Percentiles rank a stretch among this genome's conserved stretches.
Evolutionary conservation across 768 basidiomycete species (phyloP).

Genomic region (Erythrobasidium yunnanense): DNA sequence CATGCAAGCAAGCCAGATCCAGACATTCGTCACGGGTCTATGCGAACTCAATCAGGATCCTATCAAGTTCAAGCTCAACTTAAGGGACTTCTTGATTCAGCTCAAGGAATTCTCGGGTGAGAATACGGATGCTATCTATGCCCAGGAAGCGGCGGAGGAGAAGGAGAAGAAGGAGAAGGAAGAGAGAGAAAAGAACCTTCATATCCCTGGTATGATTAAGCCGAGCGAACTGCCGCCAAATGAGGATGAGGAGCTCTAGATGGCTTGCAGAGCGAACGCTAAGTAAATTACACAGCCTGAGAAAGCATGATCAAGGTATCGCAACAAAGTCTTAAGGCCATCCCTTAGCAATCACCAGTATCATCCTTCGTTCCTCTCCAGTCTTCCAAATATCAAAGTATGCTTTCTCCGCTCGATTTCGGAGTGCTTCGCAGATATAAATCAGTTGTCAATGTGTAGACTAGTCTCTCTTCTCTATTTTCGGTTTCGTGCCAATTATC

Average conservation of each 20-base stretch:
- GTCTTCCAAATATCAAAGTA: too few relatives aligned
- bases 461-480: too few relatives aligned
- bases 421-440: too few relatives aligned
- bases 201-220: constrained; percentile 96
- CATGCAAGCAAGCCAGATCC: constrained; percentile 58
- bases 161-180: constrained; percentile 62
- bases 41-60: constrained; percentile 44
- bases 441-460: too few relatives aligned
- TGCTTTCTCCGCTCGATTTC: too few relatives aligned
- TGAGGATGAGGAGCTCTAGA: constrained; percentile 24
- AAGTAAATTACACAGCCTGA: too few relatives aligned
- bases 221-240: constrained; percentile 44
- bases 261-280: too few relatives aligned
- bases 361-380: too few relatives aligned
- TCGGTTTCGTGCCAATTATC: too few relatives aligned
- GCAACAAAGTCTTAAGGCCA: too few relatives aligned
- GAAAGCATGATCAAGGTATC: too few relatives aligned
- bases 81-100: constrained; percentile 95
- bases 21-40: constrained; percentile 43
- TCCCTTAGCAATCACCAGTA: too few relatives aligned
- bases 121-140: constrained; percentile 79
- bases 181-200: constrained; percentile 77
- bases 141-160: constrained; percentile 90
- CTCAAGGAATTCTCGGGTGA: constrained; percentile 82
- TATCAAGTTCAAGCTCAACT: constrained; percentile 61